Conservation (phyloP, 176 grass and related monocot species). For the Aegilops umbellulata region DNA sequence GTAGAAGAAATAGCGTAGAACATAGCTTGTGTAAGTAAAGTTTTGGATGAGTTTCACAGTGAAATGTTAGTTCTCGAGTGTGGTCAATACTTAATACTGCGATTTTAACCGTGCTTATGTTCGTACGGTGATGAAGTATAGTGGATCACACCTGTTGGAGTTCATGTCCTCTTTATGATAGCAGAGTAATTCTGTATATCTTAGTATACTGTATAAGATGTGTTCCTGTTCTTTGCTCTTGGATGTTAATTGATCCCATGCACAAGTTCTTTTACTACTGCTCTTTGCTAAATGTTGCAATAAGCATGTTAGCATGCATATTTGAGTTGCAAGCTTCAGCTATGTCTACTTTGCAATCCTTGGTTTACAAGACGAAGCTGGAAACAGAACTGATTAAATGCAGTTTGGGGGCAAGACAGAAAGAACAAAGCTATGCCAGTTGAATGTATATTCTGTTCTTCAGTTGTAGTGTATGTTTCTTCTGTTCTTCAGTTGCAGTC, state of each 20-base stretch:
- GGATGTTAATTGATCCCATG: neutral
- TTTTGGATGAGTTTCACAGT: neutral
- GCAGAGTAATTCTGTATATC: neutral
- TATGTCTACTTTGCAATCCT: neutral
- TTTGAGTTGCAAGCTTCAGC: neutral
- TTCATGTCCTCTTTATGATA: neutral
- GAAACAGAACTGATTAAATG: neutral
- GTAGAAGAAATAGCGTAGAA: neutral
- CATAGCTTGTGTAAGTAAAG: neutral
- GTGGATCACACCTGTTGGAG: neutral
- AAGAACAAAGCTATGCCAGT: neutral
- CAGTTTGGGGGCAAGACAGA: neutral
- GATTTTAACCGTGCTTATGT: neutral
- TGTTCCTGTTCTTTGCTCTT: neutral
- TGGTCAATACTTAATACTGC: neutral
- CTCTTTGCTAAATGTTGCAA: constrained; percentile 4
- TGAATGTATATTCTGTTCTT: neutral
- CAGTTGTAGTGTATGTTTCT: neutral
- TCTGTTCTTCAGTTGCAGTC: neutral
- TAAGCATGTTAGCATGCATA: neutral
- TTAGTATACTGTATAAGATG: neutral
- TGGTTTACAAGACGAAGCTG: neutral
- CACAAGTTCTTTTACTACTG: neutral
- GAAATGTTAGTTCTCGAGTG: neutral
- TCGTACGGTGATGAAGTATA: neutral